phyloP scores from a whole-genome alignment of 2,329 filamentous ascomycete genomes.

The Cladosporium sp. region DNA sequence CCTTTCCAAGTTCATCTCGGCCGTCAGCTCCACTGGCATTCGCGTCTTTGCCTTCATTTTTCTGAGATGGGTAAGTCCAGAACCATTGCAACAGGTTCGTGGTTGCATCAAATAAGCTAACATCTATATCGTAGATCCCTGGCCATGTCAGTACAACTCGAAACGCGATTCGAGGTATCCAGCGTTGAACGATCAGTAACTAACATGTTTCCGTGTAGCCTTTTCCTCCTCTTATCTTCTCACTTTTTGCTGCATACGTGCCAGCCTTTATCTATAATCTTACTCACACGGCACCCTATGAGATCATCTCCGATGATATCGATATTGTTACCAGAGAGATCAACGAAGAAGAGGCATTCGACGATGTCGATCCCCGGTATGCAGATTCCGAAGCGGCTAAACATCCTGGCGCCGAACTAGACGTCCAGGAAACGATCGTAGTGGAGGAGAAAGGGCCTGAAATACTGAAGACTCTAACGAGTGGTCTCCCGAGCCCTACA shows the following conservation, averaged over 20 bases:
- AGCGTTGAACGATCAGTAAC: background rate
- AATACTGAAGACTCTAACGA: slow-evolving; percentile 63
- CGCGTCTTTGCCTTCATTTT: slow-evolving; percentile 31
- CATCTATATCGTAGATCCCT: slow-evolving; percentile 27
- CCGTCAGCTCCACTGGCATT: slow-evolving; percentile 24
- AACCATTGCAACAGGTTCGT: background rate
- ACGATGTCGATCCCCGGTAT: slow-evolving; percentile 20
- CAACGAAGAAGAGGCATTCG: slow-evolving; percentile 22
- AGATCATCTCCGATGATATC: slow-evolving; percentile 31
- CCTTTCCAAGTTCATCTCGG: slow-evolving; percentile 18
- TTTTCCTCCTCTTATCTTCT: slow-evolving; percentile 31
- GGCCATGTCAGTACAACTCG: slow-evolving; percentile 30
- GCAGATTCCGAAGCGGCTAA: slow-evolving; percentile 31
- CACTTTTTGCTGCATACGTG: slow-evolving; percentile 44
- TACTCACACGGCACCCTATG: slow-evolving; percentile 27
- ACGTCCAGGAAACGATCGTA: slow-evolving; percentile 60
- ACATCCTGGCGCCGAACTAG: slow-evolving; percentile 48
- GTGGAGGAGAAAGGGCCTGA: slow-evolving; percentile 55
- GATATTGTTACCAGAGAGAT: slow-evolving; percentile 39
- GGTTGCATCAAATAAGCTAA: background rate
- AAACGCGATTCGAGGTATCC: too few species aligned
- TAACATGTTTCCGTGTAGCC: slow-evolving; percentile 17
- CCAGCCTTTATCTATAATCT: slow-evolving; percentile 34
- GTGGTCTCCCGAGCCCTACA: slow-evolving; percentile 70
- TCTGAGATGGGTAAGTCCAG: slow-evolving; percentile 31